phyloP scores from a whole-genome alignment of 1,139 yeast genomes.

The Hemisphaericaspora xylanilytica region DNA sequence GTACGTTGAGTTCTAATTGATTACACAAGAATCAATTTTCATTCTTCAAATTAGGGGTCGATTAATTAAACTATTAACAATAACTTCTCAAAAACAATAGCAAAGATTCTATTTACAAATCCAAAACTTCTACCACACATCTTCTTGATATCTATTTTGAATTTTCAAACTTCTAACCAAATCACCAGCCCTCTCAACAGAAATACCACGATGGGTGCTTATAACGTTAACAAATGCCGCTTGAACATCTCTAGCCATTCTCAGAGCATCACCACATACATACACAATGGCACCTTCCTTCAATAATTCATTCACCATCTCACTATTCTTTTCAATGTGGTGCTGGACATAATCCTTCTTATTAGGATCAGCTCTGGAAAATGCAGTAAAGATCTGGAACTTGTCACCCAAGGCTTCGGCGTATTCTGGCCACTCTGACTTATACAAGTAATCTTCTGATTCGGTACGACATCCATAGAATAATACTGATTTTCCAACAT shows the following conservation, averaged over 20 bases:
- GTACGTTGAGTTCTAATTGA: no score
- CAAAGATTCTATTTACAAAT: neutral
- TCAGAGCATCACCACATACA: constrained; percentile 96
- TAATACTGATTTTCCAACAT: constrained; percentile 70
- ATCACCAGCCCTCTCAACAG: constrained; percentile 70
- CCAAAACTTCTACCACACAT: constrained; percentile 70
- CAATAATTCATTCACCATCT: constrained; percentile 56
- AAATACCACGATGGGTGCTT: constrained; percentile 54
- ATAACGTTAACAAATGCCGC: constrained; percentile 63
- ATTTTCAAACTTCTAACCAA: constrained; percentile 77
- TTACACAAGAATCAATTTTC: no score
- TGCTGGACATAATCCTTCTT: constrained; percentile 89
- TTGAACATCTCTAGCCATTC: constrained; percentile 97
- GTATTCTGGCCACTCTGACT: constrained; percentile 82
- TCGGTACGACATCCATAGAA: constrained; percentile 85
- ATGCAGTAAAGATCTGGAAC: constrained; percentile 77
- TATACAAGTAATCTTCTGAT: constrained; percentile 74
- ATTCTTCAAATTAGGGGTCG: no score
- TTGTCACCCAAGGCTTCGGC: constrained; percentile 59
- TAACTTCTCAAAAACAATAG: neutral
- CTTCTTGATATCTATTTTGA: constrained; percentile 92
- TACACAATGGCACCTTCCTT: constrained; percentile 81
- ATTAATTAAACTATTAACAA: no score
- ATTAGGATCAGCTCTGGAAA: constrained; percentile 66
- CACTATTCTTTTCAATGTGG: constrained; percentile 58